Percentiles rank a stretch among this genome's conserved stretches.
Conservation (phyloP, 2,329 filamentous ascomycete species). For the Byssoonygena ceratinophila region DNA sequence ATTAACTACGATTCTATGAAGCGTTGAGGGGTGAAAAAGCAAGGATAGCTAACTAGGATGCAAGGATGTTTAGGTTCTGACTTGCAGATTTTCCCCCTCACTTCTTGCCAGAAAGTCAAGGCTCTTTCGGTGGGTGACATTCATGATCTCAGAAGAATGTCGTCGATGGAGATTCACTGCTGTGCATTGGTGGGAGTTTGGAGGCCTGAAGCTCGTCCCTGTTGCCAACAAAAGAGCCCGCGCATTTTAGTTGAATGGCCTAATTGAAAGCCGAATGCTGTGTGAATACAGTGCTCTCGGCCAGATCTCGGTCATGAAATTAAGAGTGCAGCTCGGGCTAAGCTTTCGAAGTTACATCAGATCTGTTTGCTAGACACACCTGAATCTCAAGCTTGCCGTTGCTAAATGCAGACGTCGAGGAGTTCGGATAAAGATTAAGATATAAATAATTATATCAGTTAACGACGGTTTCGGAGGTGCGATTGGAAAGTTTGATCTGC, state of each 20-base stretch:
- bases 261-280: too few relatives aligned
- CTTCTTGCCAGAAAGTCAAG: too few relatives aligned
- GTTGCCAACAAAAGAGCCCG: too few relatives aligned
- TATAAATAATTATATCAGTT: too few relatives aligned
- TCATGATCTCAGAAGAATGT: too few relatives aligned
- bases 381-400: background rate
- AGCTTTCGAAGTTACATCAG: background rate
- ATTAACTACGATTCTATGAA: too few relatives aligned
- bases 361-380: too few relatives aligned
- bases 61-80: background rate
- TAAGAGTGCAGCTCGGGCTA: background rate
- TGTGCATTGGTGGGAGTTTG: too few relatives aligned
- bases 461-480: background rate
- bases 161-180: too few relatives aligned
- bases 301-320: background rate
- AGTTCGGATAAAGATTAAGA: background rate
- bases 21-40: background rate
- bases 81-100: too few relatives aligned
- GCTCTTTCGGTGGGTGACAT: too few relatives aligned
- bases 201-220: too few relatives aligned
- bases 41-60: background rate
- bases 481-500: background rate
- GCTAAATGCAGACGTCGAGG: background rate
- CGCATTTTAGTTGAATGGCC: background rate
- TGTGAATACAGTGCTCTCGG: background rate